These are phyloP conservation scores for Colletotrichum sansevieriae DNA, from an alignment of 2,329 filamentous ascomycete genomes.

Conservation along the genomic window DNA sequence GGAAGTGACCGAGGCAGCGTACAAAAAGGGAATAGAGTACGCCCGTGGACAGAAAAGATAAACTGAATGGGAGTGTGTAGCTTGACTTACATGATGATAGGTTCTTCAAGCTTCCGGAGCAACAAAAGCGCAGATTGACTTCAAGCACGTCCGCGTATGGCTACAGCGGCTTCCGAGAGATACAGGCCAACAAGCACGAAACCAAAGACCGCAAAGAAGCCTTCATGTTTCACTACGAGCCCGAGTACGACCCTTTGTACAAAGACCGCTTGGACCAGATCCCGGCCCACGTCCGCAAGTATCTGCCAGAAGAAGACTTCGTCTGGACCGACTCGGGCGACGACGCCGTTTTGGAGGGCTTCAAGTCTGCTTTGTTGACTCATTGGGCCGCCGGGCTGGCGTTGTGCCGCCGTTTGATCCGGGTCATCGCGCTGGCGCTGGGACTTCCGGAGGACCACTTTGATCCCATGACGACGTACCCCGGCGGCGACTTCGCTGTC, in stretches of 20 bases:
- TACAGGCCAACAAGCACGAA: constrained; percentile 44
- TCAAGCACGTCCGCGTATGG: constrained; percentile 44
- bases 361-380: constrained; percentile 57
- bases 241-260: constrained; percentile 53
- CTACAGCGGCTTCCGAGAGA: constrained; percentile 34
- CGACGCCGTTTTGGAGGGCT: constrained; percentile 51
- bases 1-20: constrained; percentile 45
- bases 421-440: constrained; percentile 44
- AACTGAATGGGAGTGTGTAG: neutral
- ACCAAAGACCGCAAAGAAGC: constrained; percentile 48
- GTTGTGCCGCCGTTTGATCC: constrained; percentile 44
- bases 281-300: constrained; percentile 33
- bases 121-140: constrained; percentile 47
- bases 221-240: constrained; percentile 54
- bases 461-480: constrained; percentile 39
- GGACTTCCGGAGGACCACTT: constrained; percentile 44
- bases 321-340: constrained; percentile 43
- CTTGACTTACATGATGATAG: constrained; percentile 44
- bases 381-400: constrained; percentile 53
- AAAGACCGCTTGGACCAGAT: constrained; percentile 23
- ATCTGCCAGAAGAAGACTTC: constrained; percentile 40
- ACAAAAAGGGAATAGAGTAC: constrained; percentile 45
- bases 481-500: constrained; percentile 45
- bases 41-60: neutral
- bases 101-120: constrained; percentile 49